Evolutionary conservation across 108 stramenopile species (phyloP), one percentile per base, ranked within the genome.

Genomic region (Ochromonas danica): DNA sequence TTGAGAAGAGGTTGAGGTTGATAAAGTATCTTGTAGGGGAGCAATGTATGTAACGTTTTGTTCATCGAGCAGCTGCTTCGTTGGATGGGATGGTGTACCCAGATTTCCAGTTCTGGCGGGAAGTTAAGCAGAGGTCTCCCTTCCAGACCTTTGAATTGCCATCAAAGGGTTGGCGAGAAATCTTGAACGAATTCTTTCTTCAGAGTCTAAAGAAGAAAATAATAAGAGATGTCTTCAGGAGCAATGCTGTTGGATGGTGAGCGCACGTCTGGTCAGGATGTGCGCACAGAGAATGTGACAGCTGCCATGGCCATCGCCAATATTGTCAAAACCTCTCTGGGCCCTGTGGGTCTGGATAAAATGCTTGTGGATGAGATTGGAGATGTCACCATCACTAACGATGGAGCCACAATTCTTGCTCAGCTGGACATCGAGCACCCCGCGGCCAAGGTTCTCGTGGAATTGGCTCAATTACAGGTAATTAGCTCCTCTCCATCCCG

Each of bases 331-430:
- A 89, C 94, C 3, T 92, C 91, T n/a, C 89, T 99, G 60, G 98
- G 98, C 25, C 98, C 98, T 2, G 95, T 97, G 39, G 98, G 98
- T 22, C 90, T 99, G 43, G 98, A 99, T 83, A 99, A 99, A 87
- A 99, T 99, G 98, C 90, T 99, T 38, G 98, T 88, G 0, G 83
- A 86, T 79, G 85, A 86, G 77, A 78, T 83, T 22, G 98, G 98
- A 36, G 98, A 99, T 85, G 97, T 99, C 39, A 94, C 94, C 43
- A 98, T 99, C 78, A 99, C 98, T 63, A 99, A 99, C 80, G 98
- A 99, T 80, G 98, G 98, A 0, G 98, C 98, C 6, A 99, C 98
- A 33, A 99, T 99, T 79, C 83, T 99, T 77, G 89, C 94, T 82
- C 95, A 93, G 67, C 86, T 99, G 39, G 95, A 97, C 70, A 97